Conservation (phyloP, 768 basidiomycete genomes). For the Lentinula guzmanii region DNA sequence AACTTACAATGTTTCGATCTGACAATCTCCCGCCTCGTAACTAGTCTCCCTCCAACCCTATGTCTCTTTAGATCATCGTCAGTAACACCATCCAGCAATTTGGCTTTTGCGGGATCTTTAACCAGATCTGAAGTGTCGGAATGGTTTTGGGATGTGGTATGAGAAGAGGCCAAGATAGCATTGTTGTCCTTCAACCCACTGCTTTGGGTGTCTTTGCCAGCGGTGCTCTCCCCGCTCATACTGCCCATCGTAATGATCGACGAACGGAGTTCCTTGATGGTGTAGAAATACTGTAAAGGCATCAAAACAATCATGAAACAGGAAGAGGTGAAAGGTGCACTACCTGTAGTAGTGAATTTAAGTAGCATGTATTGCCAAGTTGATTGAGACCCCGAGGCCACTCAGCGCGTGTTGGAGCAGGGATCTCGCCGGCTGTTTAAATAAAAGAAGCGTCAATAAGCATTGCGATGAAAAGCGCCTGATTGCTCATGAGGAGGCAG, state of each 20-base stretch:
- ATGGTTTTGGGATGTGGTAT: neutral
- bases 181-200: neutral
- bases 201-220: slow-evolving; percentile 40
- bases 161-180: neutral
- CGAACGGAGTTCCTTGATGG: slow-evolving; percentile 84
- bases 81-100: slow-evolving; percentile 19
- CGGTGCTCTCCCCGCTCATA: slow-evolving; percentile 34
- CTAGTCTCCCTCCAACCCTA: slow-evolving; percentile 81
- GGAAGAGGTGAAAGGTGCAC: slow-evolving; percentile 5
- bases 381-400: slow-evolving; percentile 85
- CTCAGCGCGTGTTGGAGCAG: slow-evolving; percentile 47
- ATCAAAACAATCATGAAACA: neutral
- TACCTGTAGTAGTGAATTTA: slow-evolving; percentile 76
- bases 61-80: slow-evolving; percentile 80
- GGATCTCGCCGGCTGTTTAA: slow-evolving; percentile 58
- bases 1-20: slow-evolving; percentile 79
- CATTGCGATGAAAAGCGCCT: neutral
- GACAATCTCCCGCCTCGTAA: slow-evolving; percentile 74
- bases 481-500: neutral
- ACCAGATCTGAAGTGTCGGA: neutral
- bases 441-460: neutral
- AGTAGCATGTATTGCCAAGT: slow-evolving; percentile 83
- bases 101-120: neutral
- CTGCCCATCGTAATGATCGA: slow-evolving; percentile 55
- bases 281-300: slow-evolving; percentile 80